Conservation (phyloP, 2,329 filamentous ascomycete genomes). For the Diplocarpon rosae region DNA sequence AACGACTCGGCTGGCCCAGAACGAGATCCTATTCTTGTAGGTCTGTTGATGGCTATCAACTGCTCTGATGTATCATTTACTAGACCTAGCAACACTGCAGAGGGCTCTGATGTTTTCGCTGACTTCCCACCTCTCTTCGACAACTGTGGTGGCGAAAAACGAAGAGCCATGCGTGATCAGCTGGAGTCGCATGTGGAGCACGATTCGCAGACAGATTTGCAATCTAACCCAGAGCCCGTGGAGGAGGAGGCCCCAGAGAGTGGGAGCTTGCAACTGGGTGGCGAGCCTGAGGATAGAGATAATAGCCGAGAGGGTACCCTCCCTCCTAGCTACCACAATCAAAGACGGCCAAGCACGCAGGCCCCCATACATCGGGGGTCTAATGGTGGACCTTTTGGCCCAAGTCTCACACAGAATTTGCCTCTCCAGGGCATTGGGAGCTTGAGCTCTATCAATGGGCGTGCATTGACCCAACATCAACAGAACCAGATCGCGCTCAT, state of each 20-base stretch:
- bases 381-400: slow-evolving; percentile 41
- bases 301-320: slow-evolving; percentile 33
- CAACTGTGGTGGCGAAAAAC: slow-evolving; percentile 67
- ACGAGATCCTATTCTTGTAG: slow-evolving; percentile 26
- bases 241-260: slow-evolving; percentile 71
- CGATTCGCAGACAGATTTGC: slow-evolving; percentile 40
- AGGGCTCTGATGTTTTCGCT: slow-evolving; percentile 29
- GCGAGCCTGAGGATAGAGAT: slow-evolving; percentile 79
- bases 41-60: slow-evolving; percentile 35
- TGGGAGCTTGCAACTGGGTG: slow-evolving; percentile 76
- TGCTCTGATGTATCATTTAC: slow-evolving; percentile 37
- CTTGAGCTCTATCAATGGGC: slow-evolving; percentile 50
- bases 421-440: slow-evolving; percentile 36
- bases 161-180: slow-evolving; percentile 64
- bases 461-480: slow-evolving; percentile 72
- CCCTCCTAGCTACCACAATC: slow-evolving; percentile 33
- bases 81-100: slow-evolving; percentile 36
- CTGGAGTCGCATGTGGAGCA: slow-evolving; percentile 45
- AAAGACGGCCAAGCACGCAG: slow-evolving; percentile 57
- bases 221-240: slow-evolving; percentile 35
- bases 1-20: slow-evolving; percentile 13
- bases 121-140: slow-evolving; percentile 74
- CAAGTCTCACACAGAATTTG: slow-evolving; percentile 39
- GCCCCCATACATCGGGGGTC: slow-evolving; percentile 62
- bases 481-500: slow-evolving; percentile 53